A percentile compares a stretch with the other conserved stretches of the same genome.
These are phyloP conservation scores for Phytophthora sp. DNA, from an alignment of 352 stramenopile species.

Conservation along the genomic window DNA sequence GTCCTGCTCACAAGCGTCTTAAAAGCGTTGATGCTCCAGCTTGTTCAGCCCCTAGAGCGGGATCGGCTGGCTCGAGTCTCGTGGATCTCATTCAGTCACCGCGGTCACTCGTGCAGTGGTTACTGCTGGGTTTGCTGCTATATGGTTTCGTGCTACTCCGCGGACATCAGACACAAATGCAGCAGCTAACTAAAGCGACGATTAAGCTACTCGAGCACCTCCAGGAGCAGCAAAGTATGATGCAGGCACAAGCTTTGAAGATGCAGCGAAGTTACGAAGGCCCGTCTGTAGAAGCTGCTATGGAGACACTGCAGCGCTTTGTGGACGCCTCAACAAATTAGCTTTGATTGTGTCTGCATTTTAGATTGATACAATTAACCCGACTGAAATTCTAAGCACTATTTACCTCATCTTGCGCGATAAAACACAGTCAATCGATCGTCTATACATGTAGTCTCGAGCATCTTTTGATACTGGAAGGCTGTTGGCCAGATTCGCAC, in stretches of 20 bases:
- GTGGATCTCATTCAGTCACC: conserved; percentile 11
- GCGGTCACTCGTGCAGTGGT: conserved; percentile 33
- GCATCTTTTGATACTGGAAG: no score
- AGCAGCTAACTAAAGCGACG: conserved; percentile 47
- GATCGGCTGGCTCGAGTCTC: background rate
- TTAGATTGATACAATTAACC: conserved; percentile 28
- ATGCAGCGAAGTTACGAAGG: conserved; percentile 40
- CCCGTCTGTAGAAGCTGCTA: conserved; percentile 26
- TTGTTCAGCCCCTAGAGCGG: background rate
- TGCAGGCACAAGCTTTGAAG: conserved; percentile 17
- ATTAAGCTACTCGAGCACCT: conserved; percentile 46
- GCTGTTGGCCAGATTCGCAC: no score
- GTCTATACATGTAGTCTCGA: no score
- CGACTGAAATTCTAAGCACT: conserved; percentile 8
- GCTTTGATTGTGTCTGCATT: conserved; percentile 6
- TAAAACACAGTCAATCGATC: no score
- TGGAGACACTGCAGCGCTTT: conserved; percentile 37
- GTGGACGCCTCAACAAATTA: conserved; percentile 34
- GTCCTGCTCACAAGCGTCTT: conserved; percentile 4
- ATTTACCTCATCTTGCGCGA: conserved; percentile 15
- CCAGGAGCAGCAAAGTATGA: conserved; percentile 31
- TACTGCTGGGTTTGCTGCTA: conserved; percentile 41
- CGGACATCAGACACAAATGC: conserved; percentile 49
- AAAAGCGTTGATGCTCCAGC: conserved; percentile 8
- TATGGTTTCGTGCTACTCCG: conserved; percentile 50